Evolutionary conservation across 495 filamentous ascomycete genomes (phyloP).

Genomic region (Terfezia claveryi): DNA sequence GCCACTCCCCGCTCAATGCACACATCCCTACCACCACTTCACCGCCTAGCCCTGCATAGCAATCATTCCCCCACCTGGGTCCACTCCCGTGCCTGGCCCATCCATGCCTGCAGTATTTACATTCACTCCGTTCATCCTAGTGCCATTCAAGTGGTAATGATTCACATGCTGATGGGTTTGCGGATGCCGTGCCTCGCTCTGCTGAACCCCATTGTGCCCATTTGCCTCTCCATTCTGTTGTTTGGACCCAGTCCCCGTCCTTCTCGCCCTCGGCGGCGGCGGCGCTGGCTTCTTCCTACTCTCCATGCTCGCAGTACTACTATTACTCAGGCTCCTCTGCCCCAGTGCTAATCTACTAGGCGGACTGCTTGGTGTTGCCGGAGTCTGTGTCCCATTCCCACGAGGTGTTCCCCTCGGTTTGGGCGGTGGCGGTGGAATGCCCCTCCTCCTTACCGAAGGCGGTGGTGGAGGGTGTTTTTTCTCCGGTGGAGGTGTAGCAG

Average conservation of each 20-base stretch:
- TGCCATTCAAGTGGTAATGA: background rate
- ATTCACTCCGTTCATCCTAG: background rate
- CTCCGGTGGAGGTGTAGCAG: no score
- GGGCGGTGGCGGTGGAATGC: no score
- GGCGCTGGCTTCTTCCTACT: conserved; percentile 61
- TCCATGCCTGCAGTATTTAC: background rate
- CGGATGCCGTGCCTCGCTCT: background rate
- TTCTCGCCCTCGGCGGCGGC: conserved; percentile 79
- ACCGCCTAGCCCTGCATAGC: background rate
- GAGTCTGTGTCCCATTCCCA: no score
- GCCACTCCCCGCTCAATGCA: background rate
- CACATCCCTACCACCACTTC: background rate
- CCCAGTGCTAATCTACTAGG: conserved; percentile 55
- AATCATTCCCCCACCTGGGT: background rate
- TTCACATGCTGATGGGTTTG: background rate
- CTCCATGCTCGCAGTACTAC: no score
- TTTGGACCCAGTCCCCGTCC: conserved; percentile 56
- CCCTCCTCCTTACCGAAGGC: conserved; percentile 36
- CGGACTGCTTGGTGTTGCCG: no score
- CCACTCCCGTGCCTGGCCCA: background rate
- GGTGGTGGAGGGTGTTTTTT: no score
- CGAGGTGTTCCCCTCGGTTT: no score
- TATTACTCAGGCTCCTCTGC: conserved; percentile 39
- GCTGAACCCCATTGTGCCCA: background rate
- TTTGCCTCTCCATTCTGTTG: conserved; percentile 34